Base-by-base conservation (phyloP, 1,284 basidiomycete genomes). In the Heterobasidion parviporum region DNA sequence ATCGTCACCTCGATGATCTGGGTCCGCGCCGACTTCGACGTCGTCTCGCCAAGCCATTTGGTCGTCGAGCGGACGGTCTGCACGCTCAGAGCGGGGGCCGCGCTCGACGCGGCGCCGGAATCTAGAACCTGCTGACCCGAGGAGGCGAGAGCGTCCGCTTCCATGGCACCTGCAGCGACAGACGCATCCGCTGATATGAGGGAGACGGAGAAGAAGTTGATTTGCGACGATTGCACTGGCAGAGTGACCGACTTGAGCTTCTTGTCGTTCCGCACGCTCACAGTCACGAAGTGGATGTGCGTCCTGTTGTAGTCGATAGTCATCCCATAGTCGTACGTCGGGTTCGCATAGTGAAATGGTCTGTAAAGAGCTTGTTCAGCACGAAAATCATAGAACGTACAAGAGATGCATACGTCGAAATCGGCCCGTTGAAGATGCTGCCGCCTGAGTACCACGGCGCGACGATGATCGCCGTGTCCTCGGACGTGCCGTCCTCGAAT, bases 141-240 rank as follows among this genome's bases (percentile, higher is more conserved):
- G 38, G 38, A 41, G 10, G 38, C 38, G 12, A 41, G n/a, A 10
- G 38, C 38, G 3, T 10, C 38, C 3, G 45, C 26, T 20, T 20
- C 26, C 9, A 43, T 20, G 8, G 53, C 32, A 16, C 26, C 53
- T 9, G 47, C 18, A 18, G 48, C 32, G 6, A 52, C 18, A 12
- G 46, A 32, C 2, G 46, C 51, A 33, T 47, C 53, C 15, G 60
- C 51, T 12, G 59, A 59, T 14, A 67, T 57, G 36, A 70, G 61
- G 3, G 64, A 63, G n/a, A 68, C 53, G 32, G 68, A 58, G 56
- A 70, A 70, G 45, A 69, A 57, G 54, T 69, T 66, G 16, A 68
- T 61, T 14, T 60, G 57, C 50, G 61, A 63, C n/a, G 46, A 55
- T 38, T 54, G 33, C 16, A 56, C 50, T 41, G 61, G 49, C 53